Evolutionary conservation across 805 yeast species (phyloP), one percentile per base, ranked within the genome.

Genomic region (Crinitomyces ghanaensis): DNA sequence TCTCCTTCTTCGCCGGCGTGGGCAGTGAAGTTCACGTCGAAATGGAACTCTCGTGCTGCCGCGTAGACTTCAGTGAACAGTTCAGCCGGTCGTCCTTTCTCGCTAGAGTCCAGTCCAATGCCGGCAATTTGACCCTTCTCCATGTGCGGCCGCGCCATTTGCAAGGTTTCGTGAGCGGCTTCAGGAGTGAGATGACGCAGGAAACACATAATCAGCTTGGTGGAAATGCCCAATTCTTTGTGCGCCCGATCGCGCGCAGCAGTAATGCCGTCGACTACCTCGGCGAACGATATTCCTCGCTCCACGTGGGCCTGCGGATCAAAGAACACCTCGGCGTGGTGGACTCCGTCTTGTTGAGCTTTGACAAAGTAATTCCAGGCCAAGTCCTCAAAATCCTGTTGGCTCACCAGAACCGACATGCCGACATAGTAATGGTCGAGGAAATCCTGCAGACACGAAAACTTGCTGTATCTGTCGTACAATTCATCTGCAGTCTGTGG

Each of bases 1-100:
- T 77, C 82, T 34, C 88, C 93, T 60, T 82, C 93, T 57, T 82
- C 93, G 47, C 93, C 93, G 2, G 91, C 93, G 49, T 82, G 93
- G 2, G 93, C 88, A 23, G 93, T 82, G 35, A 78, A 62, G 25
- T 72, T 67, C 35, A 76, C 66, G 16, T 68, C 57, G 16, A 77
- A 72, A 48, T 63, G 69, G 26, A 61, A 50, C 16, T 61, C 57
- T 35, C 60, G 62, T 5, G 79, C 66, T 14, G 52, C 47, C 6
- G 55, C 45, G 52, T 75, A 82, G 51, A 84, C 75, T 31, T 77
- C 80, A 9, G 57, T 59, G 48, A 80, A 82, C 31, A 77, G 50
- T 32, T 68, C 64, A 7, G 93, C 88, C 11, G 86, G 88, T 57
- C 76, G 75, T 21, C 83, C 85, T 40, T 62, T 70, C 53, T 82